Evolutionary conservation across 2,329 filamentous ascomycete genomes (phyloP), one percentile per base, ranked within the genome.

Genomic region (Paecilomyces sp.): DNA sequence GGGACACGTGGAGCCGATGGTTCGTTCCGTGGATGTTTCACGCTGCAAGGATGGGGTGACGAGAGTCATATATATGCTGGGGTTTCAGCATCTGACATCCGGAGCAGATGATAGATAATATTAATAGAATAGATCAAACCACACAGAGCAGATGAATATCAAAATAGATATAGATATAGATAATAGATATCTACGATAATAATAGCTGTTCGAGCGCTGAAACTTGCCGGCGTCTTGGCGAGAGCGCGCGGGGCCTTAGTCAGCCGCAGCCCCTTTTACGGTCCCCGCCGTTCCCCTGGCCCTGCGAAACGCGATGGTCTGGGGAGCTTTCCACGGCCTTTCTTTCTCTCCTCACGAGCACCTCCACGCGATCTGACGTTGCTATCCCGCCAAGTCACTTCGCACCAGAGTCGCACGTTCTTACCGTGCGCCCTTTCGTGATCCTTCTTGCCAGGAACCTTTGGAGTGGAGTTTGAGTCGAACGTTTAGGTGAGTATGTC

Each of bases 251-350:
- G 63, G 54, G 61, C 61, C 63, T 74, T 67, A 74, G 66, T 74
- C 71, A 72, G 57, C 57, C 22, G 18, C 62, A 73, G 66, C 72
- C 72, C 72, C 72, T 74, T 74, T 74, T 74, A 68, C 70, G 65
- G 65, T 18, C 54, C 18, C 54, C 18, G 54, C 25, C 5, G 24
- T 55, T 31, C 54, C 54, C 54, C 54, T 55, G 22, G 51, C 51
- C 28, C 28, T n/a, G 15, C 51, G 22, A 53, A n/a, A n/a, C 51
- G 51, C 51, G 51, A 25, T 30, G 22, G 24, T 53, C 51, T 53
- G 28, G 24, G 51, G 24, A 30, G 51, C 30, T 36, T 11, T 57
- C 36, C 3, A 25, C 28, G 55, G 55, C 41, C 22, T 25, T 13
- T 50, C 22, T 24, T 15, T 57, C 18, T 30, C 41, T 57, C 41